Evolutionary conservation across 2,329 filamentous ascomycete genomes (phyloP), one percentile per base, ranked within the genome.

Genomic region (Hymenoscyphus infarciens): DNA sequence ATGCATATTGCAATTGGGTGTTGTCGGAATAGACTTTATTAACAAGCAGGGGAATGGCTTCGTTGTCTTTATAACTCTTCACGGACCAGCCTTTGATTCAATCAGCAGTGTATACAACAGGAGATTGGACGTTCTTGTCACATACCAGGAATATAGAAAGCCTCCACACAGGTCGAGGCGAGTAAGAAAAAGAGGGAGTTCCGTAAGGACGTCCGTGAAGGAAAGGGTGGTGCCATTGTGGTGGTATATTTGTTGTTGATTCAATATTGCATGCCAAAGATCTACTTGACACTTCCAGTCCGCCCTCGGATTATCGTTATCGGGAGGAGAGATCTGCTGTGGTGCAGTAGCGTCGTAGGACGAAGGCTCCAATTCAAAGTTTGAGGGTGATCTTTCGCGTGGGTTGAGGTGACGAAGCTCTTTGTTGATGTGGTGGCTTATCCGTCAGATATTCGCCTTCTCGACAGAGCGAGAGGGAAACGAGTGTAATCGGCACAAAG

Each of bases 21-120:
- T 90, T 87, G 77, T 96, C 92, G 61, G 91, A 96, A 76, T 93
- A 96, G 70, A 93, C 87, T 76, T 96, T 96, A 79, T 96, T 96
- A 67, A 95, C 90, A 61, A 94, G 86, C n/a, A 97, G 81, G 0
- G 92, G 91, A 45, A 96, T 89, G 11, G 86, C 81, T 69, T 96
- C 89, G 74, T 86, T 84, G 67, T 92, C 85, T 68, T 82, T 82
- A 74, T 96, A 96, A 72, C 86, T 91, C 73, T 87, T 89, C 72
- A 93, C 87, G 5, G 92, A 96, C 82, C 90, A 95, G 68, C 92
- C 92, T 89, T 64, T 6, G 53, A 61, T 5, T n/a, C 5, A 1
- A 55, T 38, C 59, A 67, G 38, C 29, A 15, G 25, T 27, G 13
- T 2, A 1, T 10, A 6, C 45, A 15, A n/a, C 2, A 7, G n/a